These are phyloP conservation scores for Entophlyctis luteolus DNA, from an alignment of 192 early-diverging fungal species.

Conservation along the genomic window DNA sequence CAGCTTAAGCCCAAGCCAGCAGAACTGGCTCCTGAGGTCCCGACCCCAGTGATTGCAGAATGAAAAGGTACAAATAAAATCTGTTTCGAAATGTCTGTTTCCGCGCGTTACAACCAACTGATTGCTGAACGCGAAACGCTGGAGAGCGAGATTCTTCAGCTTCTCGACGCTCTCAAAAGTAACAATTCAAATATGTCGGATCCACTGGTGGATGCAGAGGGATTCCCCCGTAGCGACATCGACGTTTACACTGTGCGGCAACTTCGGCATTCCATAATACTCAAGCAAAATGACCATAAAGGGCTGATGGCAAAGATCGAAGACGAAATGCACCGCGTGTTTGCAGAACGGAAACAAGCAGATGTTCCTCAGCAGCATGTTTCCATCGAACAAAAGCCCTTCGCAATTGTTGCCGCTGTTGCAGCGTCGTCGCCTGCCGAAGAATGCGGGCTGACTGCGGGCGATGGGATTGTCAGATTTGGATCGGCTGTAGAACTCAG, in stretches of 20 bases:
- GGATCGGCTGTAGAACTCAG: neutral
- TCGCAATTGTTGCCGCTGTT: slow-evolving; percentile 12
- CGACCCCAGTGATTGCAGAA: neutral
- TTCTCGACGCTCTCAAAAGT: slow-evolving; percentile 11
- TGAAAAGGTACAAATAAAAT: neutral
- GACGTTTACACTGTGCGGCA: slow-evolving; percentile 59
- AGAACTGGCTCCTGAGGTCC: neutral
- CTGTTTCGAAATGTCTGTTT: neutral
- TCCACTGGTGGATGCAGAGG: slow-evolving; percentile 53
- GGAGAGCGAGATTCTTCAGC: neutral
- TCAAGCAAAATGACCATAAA: slow-evolving; percentile 53
- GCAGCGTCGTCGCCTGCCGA: slow-evolving; percentile 15
- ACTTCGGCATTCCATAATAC: slow-evolving; percentile 43
- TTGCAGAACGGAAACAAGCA: slow-evolving; percentile 15
- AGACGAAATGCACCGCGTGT: slow-evolving; percentile 43
- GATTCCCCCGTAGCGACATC: slow-evolving; percentile 67
- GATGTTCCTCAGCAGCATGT: neutral
- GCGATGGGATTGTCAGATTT: slow-evolving; percentile 12
- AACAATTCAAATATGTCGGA: slow-evolving; percentile 50
- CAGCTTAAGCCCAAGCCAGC: slow-evolving; percentile 7
- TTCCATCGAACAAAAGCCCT: neutral
- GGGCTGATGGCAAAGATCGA: slow-evolving; percentile 56
- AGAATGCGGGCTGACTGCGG: neutral
- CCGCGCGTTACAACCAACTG: neutral
- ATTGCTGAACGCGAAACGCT: neutral